These are phyloP conservation scores for Alternaria postmessia DNA, from an alignment of 2,329 filamentous ascomycete genomes.

Conservation along the genomic window DNA sequence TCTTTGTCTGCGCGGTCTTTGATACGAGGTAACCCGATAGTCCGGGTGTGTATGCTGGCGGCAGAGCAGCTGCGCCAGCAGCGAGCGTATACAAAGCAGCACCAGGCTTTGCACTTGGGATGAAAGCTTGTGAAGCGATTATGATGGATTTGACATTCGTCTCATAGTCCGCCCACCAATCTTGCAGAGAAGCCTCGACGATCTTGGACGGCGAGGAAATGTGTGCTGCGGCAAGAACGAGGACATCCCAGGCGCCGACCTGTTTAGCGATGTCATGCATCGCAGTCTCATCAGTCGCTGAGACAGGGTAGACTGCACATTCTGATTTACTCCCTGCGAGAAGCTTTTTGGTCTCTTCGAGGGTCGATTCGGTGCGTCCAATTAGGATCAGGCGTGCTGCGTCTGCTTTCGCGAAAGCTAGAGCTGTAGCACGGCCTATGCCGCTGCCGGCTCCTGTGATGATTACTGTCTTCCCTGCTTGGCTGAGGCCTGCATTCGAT, in stretches of 20 bases:
- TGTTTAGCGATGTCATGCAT: slow-evolving; percentile 21
- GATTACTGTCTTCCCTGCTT: slow-evolving; percentile 25
- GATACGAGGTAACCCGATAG: background rate
- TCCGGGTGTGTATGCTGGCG: background rate
- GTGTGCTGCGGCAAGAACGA: slow-evolving; percentile 29
- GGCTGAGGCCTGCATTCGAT: slow-evolving; percentile 1
- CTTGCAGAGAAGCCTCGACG: slow-evolving; percentile 13
- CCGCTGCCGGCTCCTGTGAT: slow-evolving; percentile 49
- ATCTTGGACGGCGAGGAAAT: slow-evolving; percentile 16
- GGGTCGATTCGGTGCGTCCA: slow-evolving; percentile 49
- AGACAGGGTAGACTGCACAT: slow-evolving; percentile 18
- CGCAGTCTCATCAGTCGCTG: slow-evolving; percentile 24
- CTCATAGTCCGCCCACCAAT: slow-evolving; percentile 34
- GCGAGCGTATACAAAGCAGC: background rate
- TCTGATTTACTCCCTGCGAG: slow-evolving; percentile 28
- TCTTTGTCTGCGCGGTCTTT: background rate
- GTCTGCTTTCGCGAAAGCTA: slow-evolving; percentile 55
- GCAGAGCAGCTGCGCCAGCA: background rate
- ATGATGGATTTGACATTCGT: slow-evolving; percentile 29
- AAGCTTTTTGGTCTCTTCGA: slow-evolving; percentile 46
- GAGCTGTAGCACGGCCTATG: slow-evolving; percentile 56
- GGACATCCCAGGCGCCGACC: slow-evolving; percentile 29
- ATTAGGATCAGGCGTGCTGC: slow-evolving; percentile 55
- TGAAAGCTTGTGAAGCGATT: slow-evolving; percentile 14
- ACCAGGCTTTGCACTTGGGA: background rate